Percentiles rank a stretch among this genome's conserved stretches.
Evolutionary conservation across 2,329 filamentous ascomycete species (phyloP).

Genomic region (Alternaria conjuncta): DNA sequence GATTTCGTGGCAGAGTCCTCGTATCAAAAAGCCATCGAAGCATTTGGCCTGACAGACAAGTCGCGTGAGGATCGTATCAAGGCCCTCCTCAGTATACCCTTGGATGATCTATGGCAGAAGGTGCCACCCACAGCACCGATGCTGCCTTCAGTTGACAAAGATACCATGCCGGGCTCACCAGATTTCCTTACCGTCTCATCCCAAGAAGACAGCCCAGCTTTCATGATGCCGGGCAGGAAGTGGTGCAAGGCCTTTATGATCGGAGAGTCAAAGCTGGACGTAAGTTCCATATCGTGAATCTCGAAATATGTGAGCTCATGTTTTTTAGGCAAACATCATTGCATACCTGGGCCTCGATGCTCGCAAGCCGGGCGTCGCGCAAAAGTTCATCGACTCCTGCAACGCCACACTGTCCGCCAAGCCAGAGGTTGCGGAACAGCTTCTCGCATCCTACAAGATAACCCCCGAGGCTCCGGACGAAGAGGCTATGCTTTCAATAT

Average conservation of each 20-base stretch:
- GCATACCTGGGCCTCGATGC: constrained; percentile 32
- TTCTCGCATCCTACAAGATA: constrained; percentile 53
- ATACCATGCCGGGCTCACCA: constrained; percentile 47
- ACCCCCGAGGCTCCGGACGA: constrained; percentile 46
- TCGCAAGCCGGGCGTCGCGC: constrained; percentile 39
- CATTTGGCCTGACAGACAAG: constrained; percentile 49
- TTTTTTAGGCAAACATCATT: constrained; percentile 32
- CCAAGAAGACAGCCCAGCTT: constrained; percentile 28
- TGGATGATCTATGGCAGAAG: constrained; percentile 51
- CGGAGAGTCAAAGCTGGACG: constrained; percentile 57
- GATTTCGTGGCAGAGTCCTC: constrained; percentile 49
- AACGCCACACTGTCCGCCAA: constrained; percentile 35
- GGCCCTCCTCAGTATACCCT: constrained; percentile 49
- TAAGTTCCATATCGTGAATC: constrained; percentile 18
- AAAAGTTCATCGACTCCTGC: constrained; percentile 44
- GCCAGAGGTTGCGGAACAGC: constrained; percentile 21
- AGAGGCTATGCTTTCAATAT: constrained; percentile 51
- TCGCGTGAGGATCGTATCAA: constrained; percentile 52
- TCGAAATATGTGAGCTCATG: not conserved
- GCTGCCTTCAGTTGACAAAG: constrained; percentile 52
- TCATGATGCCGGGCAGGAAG: constrained; percentile 48
- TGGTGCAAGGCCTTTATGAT: constrained; percentile 58
- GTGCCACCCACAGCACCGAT: constrained; percentile 46
- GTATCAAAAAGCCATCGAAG: constrained; percentile 51
- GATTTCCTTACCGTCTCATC: constrained; percentile 34